Percentiles rank a stretch among this genome's conserved stretches.
These are phyloP conservation scores for Eucalyptus tenuipes DNA, from an alignment of 345 rosid species.

Conservation along the genomic window DNA sequence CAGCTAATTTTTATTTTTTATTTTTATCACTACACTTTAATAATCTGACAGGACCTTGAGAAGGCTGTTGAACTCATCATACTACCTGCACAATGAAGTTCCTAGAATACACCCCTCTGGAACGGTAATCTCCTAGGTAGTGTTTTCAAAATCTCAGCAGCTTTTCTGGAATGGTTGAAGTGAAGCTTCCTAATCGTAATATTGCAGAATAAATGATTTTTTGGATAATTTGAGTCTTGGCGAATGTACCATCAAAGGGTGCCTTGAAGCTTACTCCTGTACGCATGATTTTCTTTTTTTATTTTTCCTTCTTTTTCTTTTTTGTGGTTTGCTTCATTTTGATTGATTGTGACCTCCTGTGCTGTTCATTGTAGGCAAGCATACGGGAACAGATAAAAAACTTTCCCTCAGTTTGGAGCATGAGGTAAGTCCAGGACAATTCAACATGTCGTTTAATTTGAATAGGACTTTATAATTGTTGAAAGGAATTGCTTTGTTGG, in stretches of 20 bases:
- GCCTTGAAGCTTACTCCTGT: conserved; percentile 86
- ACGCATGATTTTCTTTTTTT: conserved; percentile 1
- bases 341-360: neutral
- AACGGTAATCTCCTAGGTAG: conserved; percentile 18
- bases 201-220: conserved; percentile 58
- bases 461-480: neutral
- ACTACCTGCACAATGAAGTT: conserved; percentile 46
- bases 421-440: conserved; percentile 34
- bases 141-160: neutral
- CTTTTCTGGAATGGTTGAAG: neutral
- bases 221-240: conserved; percentile 61
- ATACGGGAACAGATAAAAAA: conserved; percentile 77
- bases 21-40: neutral
- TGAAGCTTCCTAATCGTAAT: neutral
- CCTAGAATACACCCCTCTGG: conserved; percentile 76
- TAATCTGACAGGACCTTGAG: neutral
- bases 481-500: neutral
- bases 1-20: neutral
- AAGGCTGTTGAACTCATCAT: neutral
- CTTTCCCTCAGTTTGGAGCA: conserved; percentile 85
- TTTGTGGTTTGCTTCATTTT: neutral
- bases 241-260: conserved; percentile 70
- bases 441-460: neutral
- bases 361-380: conserved; percentile 53
- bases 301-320: neutral